Percentiles rank a stretch among this genome's conserved stretches.
phyloP scores from a whole-genome alignment of 1,139 yeast genomes.

The Nakaseomyces kungkrabaensis region DNA sequence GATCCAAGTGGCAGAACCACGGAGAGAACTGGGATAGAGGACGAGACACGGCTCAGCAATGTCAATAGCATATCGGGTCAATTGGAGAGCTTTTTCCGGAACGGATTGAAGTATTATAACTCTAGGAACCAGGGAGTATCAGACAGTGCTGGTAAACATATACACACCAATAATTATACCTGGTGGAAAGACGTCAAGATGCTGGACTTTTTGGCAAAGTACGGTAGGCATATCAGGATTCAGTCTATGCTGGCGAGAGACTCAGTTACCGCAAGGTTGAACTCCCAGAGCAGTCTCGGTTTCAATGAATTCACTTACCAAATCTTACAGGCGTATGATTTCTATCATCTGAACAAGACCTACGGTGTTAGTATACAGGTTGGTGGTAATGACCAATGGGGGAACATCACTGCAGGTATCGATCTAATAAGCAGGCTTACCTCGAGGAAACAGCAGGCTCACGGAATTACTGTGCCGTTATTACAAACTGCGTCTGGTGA shows the following conservation, averaged over 20 bases:
- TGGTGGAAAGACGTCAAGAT: constrained; percentile 83
- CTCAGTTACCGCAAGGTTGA: constrained; percentile 66
- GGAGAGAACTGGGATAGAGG: constrained; percentile 55
- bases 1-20: constrained; percentile 90
- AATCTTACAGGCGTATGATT: constrained; percentile 86
- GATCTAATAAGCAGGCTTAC: constrained; percentile 68
- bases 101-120: constrained; percentile 56
- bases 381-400: constrained; percentile 99
- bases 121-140: constrained; percentile 6
- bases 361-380: constrained; percentile 64
- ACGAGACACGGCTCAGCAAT: constrained; percentile 45
- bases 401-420: constrained; percentile 92
- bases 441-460: constrained; percentile 27
- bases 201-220: constrained; percentile 65
- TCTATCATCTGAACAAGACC: constrained; percentile 63
- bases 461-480: constrained; percentile 83
- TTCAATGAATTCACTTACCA: constrained; percentile 93
- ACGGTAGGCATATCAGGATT: constrained; percentile 73
- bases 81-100: constrained; percentile 46
- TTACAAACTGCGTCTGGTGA: constrained; percentile 85
- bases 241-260: constrained; percentile 86
- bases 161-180: constrained; percentile 50
- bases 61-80: constrained; percentile 52
- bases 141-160: constrained; percentile 2
- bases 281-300: constrained; percentile 68